Evolutionary conservation across 352 stramenopile genomes (phyloP), one percentile per base, ranked within the genome.

Genomic region (Blastocystis sp.): DNA sequence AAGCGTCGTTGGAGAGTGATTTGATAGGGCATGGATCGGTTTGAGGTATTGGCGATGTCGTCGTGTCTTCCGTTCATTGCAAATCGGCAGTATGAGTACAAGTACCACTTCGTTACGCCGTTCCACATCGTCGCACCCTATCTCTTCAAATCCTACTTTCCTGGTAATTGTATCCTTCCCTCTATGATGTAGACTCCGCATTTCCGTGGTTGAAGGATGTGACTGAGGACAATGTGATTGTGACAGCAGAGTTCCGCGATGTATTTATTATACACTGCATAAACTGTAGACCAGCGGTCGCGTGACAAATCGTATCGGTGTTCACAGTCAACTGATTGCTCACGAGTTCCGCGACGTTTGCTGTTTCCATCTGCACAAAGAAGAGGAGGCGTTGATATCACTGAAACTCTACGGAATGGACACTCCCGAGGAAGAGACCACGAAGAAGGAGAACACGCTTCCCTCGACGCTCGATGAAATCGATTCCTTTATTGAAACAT

Each of bases 341-440:
- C 75, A 85, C 29, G 24, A 79, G 6, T 79, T 24, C 16, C 46
- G 61, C 40, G 75, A 85, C 75, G 38, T 85, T 48, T 85, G 75
- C 36, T 72, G 56, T 59, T 75, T 85, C 61, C 75, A 85, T 29
- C 59, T 85, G 27, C 56, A 85, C 61, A 85, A 85, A n/a, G 75
- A 85, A 32, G 53, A 61, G 21, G 57, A 85, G 32, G 75, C 75
- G 7, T 42, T 85, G 2, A 54, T 57, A 4, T 57, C 56, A 8
- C 51, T 85, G 18, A 72, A 85, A 46, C 34, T 79, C 40, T 79
- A 79, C 1, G 69, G 69, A 32, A 79, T 79, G 69, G 53, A 79
- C 40, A 18, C 24, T 1, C 16, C 34, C 21, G 1, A 34, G 32
- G 57, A 67, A 14, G 57, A 67, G 0, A 9, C 8, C 7, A 51